Conservation (phyloP, 768 basidiomycete species). For the Auricularia sp. region DNA sequence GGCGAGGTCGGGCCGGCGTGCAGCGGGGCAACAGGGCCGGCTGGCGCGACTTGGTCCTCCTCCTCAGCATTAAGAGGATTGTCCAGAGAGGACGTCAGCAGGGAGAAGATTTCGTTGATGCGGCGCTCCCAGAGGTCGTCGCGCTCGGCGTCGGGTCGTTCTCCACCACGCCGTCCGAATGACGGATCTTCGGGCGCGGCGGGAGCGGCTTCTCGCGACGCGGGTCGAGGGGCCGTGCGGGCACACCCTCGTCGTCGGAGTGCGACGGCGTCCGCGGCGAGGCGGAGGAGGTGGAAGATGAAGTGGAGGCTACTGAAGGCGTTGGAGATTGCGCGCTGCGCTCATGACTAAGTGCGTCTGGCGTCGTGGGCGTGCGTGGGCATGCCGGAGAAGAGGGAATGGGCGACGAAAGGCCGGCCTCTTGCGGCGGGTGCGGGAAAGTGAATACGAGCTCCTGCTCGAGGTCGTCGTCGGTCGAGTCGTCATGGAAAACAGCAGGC, state of each 20-base stretch:
- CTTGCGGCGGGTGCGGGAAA: background rate
- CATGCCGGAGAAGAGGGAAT: background rate
- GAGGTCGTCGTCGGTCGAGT: background rate
- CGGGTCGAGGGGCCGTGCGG: background rate
- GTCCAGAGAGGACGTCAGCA: background rate
- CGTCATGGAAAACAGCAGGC: background rate
- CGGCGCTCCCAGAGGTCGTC: background rate
- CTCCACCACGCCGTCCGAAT: background rate
- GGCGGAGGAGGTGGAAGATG: background rate
- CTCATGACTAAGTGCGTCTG: background rate
- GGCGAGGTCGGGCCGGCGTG: background rate
- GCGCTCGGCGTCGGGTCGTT: background rate
- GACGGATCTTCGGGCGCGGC: background rate
- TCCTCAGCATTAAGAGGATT: background rate
- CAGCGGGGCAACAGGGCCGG: background rate
- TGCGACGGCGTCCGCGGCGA: background rate
- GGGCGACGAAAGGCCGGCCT: background rate
- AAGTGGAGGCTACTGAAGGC: background rate
- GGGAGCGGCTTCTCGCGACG: background rate
- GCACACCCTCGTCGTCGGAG: background rate
- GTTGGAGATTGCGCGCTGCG: background rate
- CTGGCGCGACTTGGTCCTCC: background rate
- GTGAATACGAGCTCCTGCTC: background rate
- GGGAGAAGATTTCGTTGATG: background rate
- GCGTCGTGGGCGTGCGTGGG: background rate